Conservation (phyloP, 495 filamentous ascomycete genomes). For the Pyrenula massariospora region DNA sequence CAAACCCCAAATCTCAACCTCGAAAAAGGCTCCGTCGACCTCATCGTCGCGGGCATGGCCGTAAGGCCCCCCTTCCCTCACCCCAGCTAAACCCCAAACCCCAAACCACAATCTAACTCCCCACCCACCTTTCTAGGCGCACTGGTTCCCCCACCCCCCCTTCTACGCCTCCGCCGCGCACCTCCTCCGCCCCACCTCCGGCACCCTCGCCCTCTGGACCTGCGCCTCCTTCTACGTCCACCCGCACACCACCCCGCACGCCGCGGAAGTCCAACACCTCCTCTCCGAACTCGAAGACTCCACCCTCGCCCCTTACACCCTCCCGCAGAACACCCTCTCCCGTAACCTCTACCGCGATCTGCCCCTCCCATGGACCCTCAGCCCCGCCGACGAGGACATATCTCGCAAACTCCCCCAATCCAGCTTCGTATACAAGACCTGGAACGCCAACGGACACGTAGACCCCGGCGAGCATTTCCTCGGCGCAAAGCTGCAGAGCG, state of each 20-base stretch:
- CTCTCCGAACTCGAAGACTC: constrained; percentile 19
- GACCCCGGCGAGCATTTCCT: constrained; percentile 13
- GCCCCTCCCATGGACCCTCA: constrained; percentile 34
- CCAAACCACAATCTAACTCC: too few relatives aligned
- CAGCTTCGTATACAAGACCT: constrained; percentile 25
- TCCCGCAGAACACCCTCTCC: constrained; percentile 20
- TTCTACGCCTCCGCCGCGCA: constrained; percentile 38
- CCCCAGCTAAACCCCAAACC: too few relatives aligned
- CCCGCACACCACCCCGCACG: constrained; percentile 21
- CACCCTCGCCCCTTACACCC: constrained; percentile 20
- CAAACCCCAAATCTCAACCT: constrained; percentile 7
- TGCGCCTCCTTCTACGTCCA: constrained; percentile 10
- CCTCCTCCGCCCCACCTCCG: constrained; percentile 33
- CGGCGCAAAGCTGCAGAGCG: constrained; percentile 6
- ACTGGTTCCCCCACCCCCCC: constrained; percentile 43
- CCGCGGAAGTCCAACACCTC: constrained; percentile 14
- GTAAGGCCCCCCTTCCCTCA: constrained; percentile 10
- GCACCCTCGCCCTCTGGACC: constrained; percentile 42
- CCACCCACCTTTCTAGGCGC: constrained; percentile 30
- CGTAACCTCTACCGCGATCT: constrained; percentile 27
- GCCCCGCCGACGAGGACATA: constrained; percentile 2
- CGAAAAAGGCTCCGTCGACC: constrained; percentile 25
- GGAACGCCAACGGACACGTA: constrained; percentile 19
- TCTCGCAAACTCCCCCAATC: constrained; percentile 24
- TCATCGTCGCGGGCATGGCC: constrained; percentile 35